Evolutionary conservation across 768 basidiomycete genomes (phyloP).

Genomic region (Russula brevipes): DNA sequence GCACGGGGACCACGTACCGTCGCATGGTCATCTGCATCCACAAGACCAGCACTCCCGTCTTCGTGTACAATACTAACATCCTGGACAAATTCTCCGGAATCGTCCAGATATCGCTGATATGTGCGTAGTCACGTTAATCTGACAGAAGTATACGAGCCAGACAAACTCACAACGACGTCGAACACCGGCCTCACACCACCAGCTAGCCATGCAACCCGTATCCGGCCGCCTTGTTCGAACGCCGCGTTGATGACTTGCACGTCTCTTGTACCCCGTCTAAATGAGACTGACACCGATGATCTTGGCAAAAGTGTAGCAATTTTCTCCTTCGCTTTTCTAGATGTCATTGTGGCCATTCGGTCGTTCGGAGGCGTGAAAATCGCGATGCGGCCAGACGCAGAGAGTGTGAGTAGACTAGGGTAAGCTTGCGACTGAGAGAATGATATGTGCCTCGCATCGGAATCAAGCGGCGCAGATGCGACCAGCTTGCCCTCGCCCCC

Average conservation of each 20-base stretch:
- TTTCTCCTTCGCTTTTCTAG: conserved; percentile 42
- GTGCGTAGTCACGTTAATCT: conserved; percentile 8
- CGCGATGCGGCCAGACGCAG: conserved; percentile 54
- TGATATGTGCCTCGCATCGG: conserved; percentile 47
- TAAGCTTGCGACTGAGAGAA: conserved; percentile 29
- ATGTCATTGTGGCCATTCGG: conserved; percentile 36
- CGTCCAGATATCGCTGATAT: conserved; percentile 50
- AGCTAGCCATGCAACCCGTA: conserved; percentile 50
- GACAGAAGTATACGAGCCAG: neutral
- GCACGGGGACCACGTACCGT: neutral
- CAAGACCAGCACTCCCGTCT: conserved; percentile 33
- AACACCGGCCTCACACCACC: conserved; percentile 58
- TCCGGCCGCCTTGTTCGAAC: conserved; percentile 41
- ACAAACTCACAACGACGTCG: conserved; percentile 49
- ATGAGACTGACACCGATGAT: conserved; percentile 41
- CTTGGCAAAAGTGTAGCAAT: conserved; percentile 49
- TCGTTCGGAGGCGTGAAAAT: conserved; percentile 51
- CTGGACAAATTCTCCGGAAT: conserved; percentile 48
- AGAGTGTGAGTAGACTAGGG: conserved; percentile 48
- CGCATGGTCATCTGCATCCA: conserved; percentile 23
- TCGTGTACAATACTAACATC: conserved; percentile 41
- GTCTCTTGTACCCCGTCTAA: conserved; percentile 36
- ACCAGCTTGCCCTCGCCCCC: conserved; percentile 47
- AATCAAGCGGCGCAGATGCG: conserved; percentile 59
- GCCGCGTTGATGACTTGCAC: conserved; percentile 43